Conservation (phyloP, 192 early-diverging fungal genomes). For the Entophlyctis helioformis region DNA sequence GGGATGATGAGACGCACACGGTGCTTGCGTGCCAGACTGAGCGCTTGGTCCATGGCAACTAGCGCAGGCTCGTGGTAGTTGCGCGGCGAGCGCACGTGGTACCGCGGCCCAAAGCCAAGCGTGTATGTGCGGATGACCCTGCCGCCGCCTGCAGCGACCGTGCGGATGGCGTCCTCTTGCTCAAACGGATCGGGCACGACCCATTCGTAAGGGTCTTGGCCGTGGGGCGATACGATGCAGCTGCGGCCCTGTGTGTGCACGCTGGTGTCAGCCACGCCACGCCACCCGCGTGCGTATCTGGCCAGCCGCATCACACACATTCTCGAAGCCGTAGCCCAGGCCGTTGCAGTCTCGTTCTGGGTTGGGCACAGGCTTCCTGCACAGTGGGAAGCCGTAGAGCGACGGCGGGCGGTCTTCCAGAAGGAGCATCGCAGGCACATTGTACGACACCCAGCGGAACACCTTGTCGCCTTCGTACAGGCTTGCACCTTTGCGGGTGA, state of each 20-base stretch:
- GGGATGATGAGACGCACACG: slow-evolving; percentile 26
- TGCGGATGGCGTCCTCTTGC: slow-evolving; percentile 10
- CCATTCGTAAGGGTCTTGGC: slow-evolving; percentile 1
- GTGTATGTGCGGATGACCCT: slow-evolving; percentile 19
- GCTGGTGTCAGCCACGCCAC: too few species aligned
- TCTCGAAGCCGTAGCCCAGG: too few species aligned
- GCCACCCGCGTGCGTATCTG: too few species aligned
- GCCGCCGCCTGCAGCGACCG: slow-evolving; percentile 8
- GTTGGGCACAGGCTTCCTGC: too few species aligned
- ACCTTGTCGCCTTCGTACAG: slow-evolving; percentile 10
- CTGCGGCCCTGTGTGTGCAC: too few species aligned
- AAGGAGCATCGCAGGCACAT: slow-evolving; percentile 27
- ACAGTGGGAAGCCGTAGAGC: too few species aligned
- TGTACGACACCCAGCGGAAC: slow-evolving; percentile 22
- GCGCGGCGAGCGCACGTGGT: slow-evolving; percentile 7
- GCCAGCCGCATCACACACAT: too few species aligned
- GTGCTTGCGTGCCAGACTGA: slow-evolving; percentile 13
- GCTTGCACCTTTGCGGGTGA: slow-evolving; percentile 7
- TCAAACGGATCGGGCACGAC: slow-evolving; percentile 11
- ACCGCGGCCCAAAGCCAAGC: slow-evolving; percentile 5
- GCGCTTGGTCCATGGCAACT: slow-evolving; percentile 22
- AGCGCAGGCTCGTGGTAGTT: slow-evolving; percentile 18
- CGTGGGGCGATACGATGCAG: too few species aligned
- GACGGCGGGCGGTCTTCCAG: too few species aligned
- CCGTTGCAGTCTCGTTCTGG: too few species aligned